Conservation (phyloP, 495 filamentous ascomycete genomes). For the Aspergillus sclerotioniger region DNA sequence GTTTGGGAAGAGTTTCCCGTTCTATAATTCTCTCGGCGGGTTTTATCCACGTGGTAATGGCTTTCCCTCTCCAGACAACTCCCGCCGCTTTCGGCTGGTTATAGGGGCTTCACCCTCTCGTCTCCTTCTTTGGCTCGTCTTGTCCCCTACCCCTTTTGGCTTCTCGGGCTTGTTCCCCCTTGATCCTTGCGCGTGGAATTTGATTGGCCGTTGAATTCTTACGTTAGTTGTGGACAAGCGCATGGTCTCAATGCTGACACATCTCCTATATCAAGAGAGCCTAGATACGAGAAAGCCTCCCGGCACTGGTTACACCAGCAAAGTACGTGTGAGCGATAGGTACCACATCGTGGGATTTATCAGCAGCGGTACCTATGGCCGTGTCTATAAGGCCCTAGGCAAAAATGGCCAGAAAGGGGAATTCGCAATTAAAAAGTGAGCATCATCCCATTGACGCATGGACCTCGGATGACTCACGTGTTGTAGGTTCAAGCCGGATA, state of each 20-base stretch:
- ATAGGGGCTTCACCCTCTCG: slow-evolving; percentile 1
- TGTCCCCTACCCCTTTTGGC: background rate
- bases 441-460: background rate
- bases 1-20: slow-evolving; percentile 45
- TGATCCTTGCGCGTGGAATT: background rate
- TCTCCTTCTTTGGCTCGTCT: background rate
- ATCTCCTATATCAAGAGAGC: slow-evolving; percentile 26
- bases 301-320: slow-evolving; percentile 66
- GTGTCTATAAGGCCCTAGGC: slow-evolving; percentile 92
- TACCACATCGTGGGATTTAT: slow-evolving; percentile 99
- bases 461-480: slow-evolving; percentile 17
- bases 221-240: background rate
- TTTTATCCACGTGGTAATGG: slow-evolving; percentile 52
- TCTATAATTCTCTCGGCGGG: slow-evolving; percentile 41
- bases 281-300: slow-evolving; percentile 43
- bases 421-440: slow-evolving; percentile 92
- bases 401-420: slow-evolving; percentile 72
- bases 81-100: slow-evolving; percentile 11
- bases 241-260: slow-evolving; percentile 4
- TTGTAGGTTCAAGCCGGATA: slow-evolving; percentile 92
- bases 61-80: slow-evolving; percentile 25
- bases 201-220: background rate
- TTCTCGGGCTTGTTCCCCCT: background rate
- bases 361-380: slow-evolving; percentile 96
- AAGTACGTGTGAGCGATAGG: slow-evolving; percentile 82